Base-by-base conservation (phyloP, 1,284 basidiomycete genomes). In the Leccinum subrobustum region DNA sequence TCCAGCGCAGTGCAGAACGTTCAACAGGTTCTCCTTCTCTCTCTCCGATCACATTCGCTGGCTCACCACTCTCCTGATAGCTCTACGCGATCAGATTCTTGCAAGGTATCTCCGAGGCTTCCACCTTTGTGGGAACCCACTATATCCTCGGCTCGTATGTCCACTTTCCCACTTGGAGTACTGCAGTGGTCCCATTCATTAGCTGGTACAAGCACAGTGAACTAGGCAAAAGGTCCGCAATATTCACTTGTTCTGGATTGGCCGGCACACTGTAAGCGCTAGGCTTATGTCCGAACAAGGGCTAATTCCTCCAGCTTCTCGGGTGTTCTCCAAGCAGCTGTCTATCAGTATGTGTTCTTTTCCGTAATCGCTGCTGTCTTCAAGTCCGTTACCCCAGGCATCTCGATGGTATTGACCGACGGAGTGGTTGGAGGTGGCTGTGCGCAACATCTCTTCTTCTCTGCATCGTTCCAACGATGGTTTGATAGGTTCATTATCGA, bases 391-490 rank as follows among this genome's bases (percentile, higher is more conserved):
- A n/a, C 31, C 25, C 50, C 23, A 62, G 84, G 63, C 79, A 87
- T 68, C 76, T 91, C 60, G 82, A 85, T 59, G 88, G 87, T 2
- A 68, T 74, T 48, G 74, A 75, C 12, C 84, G 87, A 11, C 76
- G 85, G 8, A 85, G 83, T 63, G 87, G 87, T 16, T 91, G 87
- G 85, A 79, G 85, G 68, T 91, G 88, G 90, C 75, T 91, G 79
- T 87, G 71, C 65, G 83, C 75, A 8, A 35, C 54, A 6, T 67
- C 27, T 27, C 42, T 59, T 52, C 7, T 27, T 50, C 42, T 29
- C 6, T 4, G 7, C 6, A 8, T 2, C 47, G 5, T 48, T 23
- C 33, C 61, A 52, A 3, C 56, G 58, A 58, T 29, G 4, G 29
- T 1, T n/a, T 50, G 37, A 58, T 63, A 87, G 84, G 20, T 88